Evolutionary conservation across 1,284 basidiomycete species (phyloP).

Genomic region (Tylopilus sp.): DNA sequence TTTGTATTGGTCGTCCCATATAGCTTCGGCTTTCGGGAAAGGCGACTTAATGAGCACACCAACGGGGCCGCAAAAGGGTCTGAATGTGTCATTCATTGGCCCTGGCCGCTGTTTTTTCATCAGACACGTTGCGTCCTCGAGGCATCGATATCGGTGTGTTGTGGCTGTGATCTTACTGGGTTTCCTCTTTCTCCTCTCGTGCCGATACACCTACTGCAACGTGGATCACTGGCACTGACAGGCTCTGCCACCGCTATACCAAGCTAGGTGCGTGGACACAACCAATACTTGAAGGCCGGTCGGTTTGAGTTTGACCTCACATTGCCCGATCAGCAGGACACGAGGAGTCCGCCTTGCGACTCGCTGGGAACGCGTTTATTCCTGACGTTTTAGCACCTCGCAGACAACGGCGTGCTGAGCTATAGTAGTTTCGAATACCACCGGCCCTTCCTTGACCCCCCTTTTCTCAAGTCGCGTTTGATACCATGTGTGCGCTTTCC

Average conservation of each 20-base stretch:
- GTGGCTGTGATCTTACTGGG: constrained; percentile 17
- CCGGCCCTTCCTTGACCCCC: not conserved
- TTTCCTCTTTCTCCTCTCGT: constrained; percentile 11
- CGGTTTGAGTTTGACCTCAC: constrained; percentile 2
- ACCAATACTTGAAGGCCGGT: not conserved
- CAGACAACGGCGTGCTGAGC: constrained; percentile 5
- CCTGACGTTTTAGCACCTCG: constrained; percentile 4
- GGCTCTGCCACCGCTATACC: not conserved
- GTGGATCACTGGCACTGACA: constrained; percentile 2
- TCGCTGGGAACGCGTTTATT: constrained; percentile 11
- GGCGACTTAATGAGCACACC: not conserved
- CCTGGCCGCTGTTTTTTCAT: not conserved
- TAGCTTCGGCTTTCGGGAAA: not conserved
- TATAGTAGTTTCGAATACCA: constrained; percentile 4
- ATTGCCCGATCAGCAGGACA: constrained; percentile 12
- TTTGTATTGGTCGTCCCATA: not conserved
- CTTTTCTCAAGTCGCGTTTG: not conserved
- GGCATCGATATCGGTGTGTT: constrained; percentile 7
- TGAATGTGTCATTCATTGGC: not conserved
- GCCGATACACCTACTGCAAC: constrained; percentile 3
- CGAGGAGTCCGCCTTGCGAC: constrained; percentile 16
- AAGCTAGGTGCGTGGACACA: constrained; percentile 5
- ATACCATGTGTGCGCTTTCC: constrained; percentile 16
- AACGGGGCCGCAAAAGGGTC: not conserved
- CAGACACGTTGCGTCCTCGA: constrained; percentile 24